Conservation (phyloP, 441 rosid species). For the Capsella rubella region DNA sequence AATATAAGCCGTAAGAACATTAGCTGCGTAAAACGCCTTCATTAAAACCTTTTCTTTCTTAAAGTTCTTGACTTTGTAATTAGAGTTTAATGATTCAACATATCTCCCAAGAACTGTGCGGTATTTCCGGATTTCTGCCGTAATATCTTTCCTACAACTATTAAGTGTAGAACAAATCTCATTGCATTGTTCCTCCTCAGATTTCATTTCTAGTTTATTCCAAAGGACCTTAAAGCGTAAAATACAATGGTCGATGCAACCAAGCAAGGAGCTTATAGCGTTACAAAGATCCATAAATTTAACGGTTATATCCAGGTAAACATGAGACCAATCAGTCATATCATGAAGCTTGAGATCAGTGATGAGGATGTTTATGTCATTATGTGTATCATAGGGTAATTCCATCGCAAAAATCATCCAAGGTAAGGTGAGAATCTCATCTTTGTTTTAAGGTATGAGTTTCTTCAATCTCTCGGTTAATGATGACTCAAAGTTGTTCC, state of each 20-base stretch:
- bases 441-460: neutral
- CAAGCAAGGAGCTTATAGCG: conserved; percentile 68
- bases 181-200: conserved; percentile 41
- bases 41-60: neutral
- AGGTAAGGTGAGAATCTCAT: neutral
- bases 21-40: neutral
- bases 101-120: conserved; percentile 52
- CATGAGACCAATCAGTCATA: conserved; percentile 66
- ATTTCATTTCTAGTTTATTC: conserved; percentile 57
- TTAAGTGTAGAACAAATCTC: conserved; percentile 59
- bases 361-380: conserved; percentile 41
- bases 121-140: conserved; percentile 57
- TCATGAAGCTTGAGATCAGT: conserved; percentile 70
- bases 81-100: conserved; percentile 15
- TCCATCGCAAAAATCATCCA: neutral
- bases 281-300: conserved; percentile 75
- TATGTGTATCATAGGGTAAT: neutral
- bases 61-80: neutral
- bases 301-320: conserved; percentile 74
- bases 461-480: neutral
- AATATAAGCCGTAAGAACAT: neutral
- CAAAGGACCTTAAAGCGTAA: conserved; percentile 51
- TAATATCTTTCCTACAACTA: conserved; percentile 63
- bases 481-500: neutral
- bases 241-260: conserved; percentile 65